Evolutionary conservation across 1,139 yeast species (phyloP), one percentile per base, ranked within the genome.

Genomic region (Zygosaccharomyces sapae): DNA sequence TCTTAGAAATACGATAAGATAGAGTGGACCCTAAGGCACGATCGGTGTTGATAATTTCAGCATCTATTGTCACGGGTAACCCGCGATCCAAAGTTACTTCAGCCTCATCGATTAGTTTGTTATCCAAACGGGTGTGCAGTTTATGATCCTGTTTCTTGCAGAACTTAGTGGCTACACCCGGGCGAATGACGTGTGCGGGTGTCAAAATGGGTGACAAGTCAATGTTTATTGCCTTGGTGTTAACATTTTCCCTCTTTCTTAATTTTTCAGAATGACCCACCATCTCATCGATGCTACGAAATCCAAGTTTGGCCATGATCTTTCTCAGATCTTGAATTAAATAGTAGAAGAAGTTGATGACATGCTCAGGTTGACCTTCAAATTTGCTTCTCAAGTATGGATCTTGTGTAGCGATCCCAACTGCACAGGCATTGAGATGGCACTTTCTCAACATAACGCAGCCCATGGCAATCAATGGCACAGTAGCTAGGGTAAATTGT

Each of bases 401-500:
- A 69, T 92, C 97, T 70, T 92, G 98, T 35, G 98, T 92, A 41
- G 98, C 98, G 73, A 92, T 87, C 72, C 98, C 98, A 46, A 90
- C 97, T 33, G 98, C 96, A 72, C 98, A 92, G 39, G 96, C 81
- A 70, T 88, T 86, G 55, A 86, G 74, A 66, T 92, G 97, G 69
- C 97, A 90, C 73, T 84, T 86, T 70, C 96, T 78, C 86, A 90
- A 84, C 86, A 88, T 83, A 65, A 90, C 83, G 76, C 98, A 92
- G 49, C 97, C 97, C 90, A 90, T 81, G 42, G 97, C 95, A 62
- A 92, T 90, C 68, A 92, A 80, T 44, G 98, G 97, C 58, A 96
- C 83, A 33, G 98, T 92, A 34, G 98, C 98, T 64, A 92, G 85
- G 33, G 97, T 96, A 86, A 95, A 92, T 67, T 94, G 96, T 70